Conservation (phyloP, 179 eudicot species). For the Heliamphora pulchella region DNA sequence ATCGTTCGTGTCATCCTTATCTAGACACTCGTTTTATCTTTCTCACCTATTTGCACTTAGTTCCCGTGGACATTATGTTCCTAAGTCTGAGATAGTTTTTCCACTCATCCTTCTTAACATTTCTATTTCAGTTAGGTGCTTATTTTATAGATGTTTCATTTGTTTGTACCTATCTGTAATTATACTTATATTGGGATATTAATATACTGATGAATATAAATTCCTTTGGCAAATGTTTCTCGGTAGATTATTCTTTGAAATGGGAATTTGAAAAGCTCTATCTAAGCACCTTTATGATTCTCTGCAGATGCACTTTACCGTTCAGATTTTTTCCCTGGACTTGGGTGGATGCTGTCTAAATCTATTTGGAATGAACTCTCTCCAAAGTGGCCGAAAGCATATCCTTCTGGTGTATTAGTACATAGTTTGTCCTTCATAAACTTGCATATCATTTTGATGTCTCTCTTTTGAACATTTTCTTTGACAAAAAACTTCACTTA, state of each 20-base stretch:
- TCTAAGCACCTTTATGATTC: slow-evolving; percentile 9
- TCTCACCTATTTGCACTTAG: too few relatives aligned
- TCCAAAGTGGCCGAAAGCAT: slow-evolving; percentile 99
- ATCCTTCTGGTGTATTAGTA: slow-evolving; percentile 51
- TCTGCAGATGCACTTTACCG: slow-evolving; percentile 86
- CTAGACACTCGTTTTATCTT: too few relatives aligned
- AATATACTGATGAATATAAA: neutral
- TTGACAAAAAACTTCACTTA: slow-evolving; percentile 71
- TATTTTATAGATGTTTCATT: neutral
- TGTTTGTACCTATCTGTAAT: neutral
- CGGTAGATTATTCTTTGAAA: neutral
- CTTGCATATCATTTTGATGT: slow-evolving; percentile 8
- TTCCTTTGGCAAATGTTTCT: neutral
- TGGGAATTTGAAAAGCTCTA: neutral
- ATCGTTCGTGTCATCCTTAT: too few relatives aligned
- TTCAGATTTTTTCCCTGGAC: slow-evolving; percentile 99
- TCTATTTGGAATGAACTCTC: slow-evolving; percentile 92
- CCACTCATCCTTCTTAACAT: neutral
- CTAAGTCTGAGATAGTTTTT: slow-evolving; percentile 6
- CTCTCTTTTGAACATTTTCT: slow-evolving; percentile 24
- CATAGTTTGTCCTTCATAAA: slow-evolving; percentile 16
- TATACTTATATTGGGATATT: neutral
- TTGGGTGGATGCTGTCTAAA: slow-evolving; percentile 94
- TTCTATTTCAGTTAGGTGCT: neutral
- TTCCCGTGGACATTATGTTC: too few relatives aligned